phyloP scores from a whole-genome alignment of 1,284 basidiomycete species.

The Cystobasidium pallidum region DNA sequence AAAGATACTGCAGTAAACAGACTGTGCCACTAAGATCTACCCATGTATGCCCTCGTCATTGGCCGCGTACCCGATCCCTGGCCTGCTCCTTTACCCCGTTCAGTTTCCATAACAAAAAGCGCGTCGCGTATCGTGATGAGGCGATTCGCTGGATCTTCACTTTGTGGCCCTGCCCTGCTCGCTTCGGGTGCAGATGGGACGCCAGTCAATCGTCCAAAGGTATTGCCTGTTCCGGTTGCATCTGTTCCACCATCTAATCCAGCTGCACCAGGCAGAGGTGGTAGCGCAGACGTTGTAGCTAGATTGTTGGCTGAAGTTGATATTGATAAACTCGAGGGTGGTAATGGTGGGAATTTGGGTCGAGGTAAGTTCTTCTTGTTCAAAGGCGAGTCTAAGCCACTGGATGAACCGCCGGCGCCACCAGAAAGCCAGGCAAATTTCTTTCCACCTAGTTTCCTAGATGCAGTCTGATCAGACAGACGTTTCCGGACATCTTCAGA shows the following conservation, averaged over 20 bases:
- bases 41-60: slow-evolving; percentile 48
- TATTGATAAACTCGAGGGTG: slow-evolving; percentile 42
- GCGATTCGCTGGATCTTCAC: slow-evolving; percentile 47
- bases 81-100: slow-evolving; percentile 53
- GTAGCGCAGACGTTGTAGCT: background rate
- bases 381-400: slow-evolving; percentile 46
- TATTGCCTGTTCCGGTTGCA: slow-evolving; percentile 23
- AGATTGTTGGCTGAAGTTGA: slow-evolving; percentile 27
- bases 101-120: slow-evolving; percentile 53
- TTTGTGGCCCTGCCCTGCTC: slow-evolving; percentile 42
- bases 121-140: slow-evolving; percentile 52
- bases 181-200: slow-evolving; percentile 46
- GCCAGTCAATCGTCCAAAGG: slow-evolving; percentile 33
- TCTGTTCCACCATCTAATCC: background rate
- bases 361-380: slow-evolving; percentile 60
- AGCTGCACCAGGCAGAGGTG: slow-evolving; percentile 13
- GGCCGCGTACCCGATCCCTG: slow-evolving; percentile 50
- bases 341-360: slow-evolving; percentile 52
- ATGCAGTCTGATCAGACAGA: slow-evolving; percentile 83
- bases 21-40: background rate
- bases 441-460: slow-evolving; percentile 71
- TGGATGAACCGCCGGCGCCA: slow-evolving; percentile 56
- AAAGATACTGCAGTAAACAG: background rate
- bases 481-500: slow-evolving; percentile 84
- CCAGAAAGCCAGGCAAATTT: slow-evolving; percentile 78